These are phyloP conservation scores for Yamadazyma dushanensis DNA, from an alignment of 1,139 yeast species.

Conservation along the genomic window DNA sequence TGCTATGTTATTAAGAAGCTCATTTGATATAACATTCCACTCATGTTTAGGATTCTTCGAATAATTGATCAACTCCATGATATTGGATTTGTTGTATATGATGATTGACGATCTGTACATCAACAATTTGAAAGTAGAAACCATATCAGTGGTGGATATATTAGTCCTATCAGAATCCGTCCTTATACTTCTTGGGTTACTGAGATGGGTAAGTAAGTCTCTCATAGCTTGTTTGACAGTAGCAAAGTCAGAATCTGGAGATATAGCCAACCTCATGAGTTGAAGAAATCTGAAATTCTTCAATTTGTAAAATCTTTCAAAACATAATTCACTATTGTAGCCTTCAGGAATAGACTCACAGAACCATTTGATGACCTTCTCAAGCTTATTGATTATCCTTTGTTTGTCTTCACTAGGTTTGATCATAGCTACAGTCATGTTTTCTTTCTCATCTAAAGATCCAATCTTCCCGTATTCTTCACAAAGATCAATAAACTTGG, in stretches of 20 bases:
- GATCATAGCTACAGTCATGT: conserved; percentile 11
- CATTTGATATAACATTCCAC: conserved; percentile 43
- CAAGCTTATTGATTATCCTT: conserved; percentile 33
- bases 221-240: conserved; percentile 60
- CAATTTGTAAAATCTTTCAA: conserved; percentile 52
- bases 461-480: conserved; percentile 32
- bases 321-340: conserved; percentile 44
- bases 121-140: conserved; percentile 52
- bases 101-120: conserved; percentile 63
- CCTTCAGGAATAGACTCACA: conserved; percentile 56
- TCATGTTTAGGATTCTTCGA: conserved; percentile 37
- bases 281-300: conserved; percentile 59
- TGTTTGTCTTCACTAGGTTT: conserved; percentile 21
- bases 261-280: conserved; percentile 53
- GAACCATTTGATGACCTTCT: conserved; percentile 66
- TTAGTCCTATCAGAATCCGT: conserved; percentile 35
- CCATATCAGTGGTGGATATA: conserved; percentile 51
- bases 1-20: conserved; percentile 61
- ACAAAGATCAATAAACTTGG: conserved; percentile 33
- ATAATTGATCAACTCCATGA: conserved; percentile 51
- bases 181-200: conserved; percentile 50
- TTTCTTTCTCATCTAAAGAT: conserved; percentile 37
- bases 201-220: conserved; percentile 57
- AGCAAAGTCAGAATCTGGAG: conserved; percentile 59
- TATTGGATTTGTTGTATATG: conserved; percentile 65